Conservation (phyloP, 352 stramenopile genomes). For the Globisporangium spinosum region DNA sequence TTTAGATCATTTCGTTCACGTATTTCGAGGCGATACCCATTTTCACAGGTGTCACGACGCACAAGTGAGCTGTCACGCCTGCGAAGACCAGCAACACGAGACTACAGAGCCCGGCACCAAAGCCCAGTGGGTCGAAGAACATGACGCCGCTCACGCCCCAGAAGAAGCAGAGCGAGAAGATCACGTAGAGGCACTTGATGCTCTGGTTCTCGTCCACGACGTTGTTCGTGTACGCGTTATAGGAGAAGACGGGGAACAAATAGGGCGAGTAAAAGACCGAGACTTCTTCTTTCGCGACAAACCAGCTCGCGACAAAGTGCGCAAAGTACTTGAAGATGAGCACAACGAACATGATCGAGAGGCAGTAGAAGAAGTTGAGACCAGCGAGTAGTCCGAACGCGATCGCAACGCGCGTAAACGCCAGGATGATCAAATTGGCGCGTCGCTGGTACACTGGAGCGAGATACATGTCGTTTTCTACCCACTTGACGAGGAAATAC, state of each 20-base stretch:
- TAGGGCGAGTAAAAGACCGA: constrained; percentile 84
- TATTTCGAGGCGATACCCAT: constrained; percentile 88
- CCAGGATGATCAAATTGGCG: constrained; percentile 40
- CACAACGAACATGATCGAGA: constrained; percentile 84
- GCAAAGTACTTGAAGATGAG: constrained; percentile 71
- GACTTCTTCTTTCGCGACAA: constrained; percentile 60
- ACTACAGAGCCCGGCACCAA: constrained; percentile 87
- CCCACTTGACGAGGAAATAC: constrained; percentile 80
- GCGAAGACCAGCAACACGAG: constrained; percentile 76
- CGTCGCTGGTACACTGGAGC: constrained; percentile 52
- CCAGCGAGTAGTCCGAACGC: constrained; percentile 41
- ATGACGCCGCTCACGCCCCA: constrained; percentile 88
- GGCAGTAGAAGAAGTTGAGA: constrained; percentile 77
- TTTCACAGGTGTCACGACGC: constrained; percentile 80
- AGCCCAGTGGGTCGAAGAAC: constrained; percentile 87
- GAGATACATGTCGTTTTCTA: constrained; percentile 83
- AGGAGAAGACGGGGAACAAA: constrained; percentile 89
- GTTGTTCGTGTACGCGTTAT: constrained; percentile 90
- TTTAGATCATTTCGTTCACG: constrained; percentile 85
- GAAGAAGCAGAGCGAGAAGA: constrained; percentile 67
- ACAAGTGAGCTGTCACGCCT: constrained; percentile 71
- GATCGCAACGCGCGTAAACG: constrained; percentile 35
- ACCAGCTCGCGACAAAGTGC: constrained; percentile 56
- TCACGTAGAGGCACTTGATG: constrained; percentile 60
- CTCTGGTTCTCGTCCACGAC: constrained; percentile 83